A percentile compares a stretch with the other conserved stretches of the same genome.
These are phyloP conservation scores for Boletus sensibilis DNA, from an alignment of 768 basidiomycete genomes.

Conservation along the genomic window DNA sequence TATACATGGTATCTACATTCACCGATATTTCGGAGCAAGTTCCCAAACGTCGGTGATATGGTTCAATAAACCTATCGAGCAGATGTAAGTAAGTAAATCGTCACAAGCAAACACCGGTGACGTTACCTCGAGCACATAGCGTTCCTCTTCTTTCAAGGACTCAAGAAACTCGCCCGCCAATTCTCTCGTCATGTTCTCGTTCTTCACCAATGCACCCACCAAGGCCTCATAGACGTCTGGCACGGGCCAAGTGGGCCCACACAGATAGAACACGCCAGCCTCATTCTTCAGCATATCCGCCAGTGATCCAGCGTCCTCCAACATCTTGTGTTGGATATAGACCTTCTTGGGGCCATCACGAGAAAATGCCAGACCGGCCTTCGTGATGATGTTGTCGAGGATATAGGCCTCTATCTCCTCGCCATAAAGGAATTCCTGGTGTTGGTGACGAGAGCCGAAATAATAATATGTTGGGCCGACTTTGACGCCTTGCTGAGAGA, in stretches of 20 bases:
- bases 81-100: constrained; percentile 1
- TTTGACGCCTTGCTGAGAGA: constrained; percentile 68
- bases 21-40: neutral
- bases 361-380: constrained; percentile 94
- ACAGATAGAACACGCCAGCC: constrained; percentile 88
- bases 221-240: constrained; percentile 96
- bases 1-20: neutral
- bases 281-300: constrained; percentile 71
- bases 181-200: constrained; percentile 60
- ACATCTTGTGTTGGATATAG: constrained; percentile 99
- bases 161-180: constrained; percentile 83
- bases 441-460: constrained; percentile 95
- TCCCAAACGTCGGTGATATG: neutral
- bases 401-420: constrained; percentile 96
- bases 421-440: constrained; percentile 95
- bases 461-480: constrained; percentile 97
- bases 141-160: constrained; percentile 91
- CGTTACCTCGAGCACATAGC: constrained; percentile 88
- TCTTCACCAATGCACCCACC: constrained; percentile 73
- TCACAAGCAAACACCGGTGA: neutral
- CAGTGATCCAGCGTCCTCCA: constrained; percentile 78
- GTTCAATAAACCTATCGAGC: constrained; percentile 26
- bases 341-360: constrained; percentile 90
- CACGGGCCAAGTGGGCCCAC: constrained; percentile 99
- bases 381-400: constrained; percentile 77